Evolutionary conservation across 2,329 filamentous ascomycete genomes (phyloP).

Genomic region (Microsporum ferrugineum): DNA sequence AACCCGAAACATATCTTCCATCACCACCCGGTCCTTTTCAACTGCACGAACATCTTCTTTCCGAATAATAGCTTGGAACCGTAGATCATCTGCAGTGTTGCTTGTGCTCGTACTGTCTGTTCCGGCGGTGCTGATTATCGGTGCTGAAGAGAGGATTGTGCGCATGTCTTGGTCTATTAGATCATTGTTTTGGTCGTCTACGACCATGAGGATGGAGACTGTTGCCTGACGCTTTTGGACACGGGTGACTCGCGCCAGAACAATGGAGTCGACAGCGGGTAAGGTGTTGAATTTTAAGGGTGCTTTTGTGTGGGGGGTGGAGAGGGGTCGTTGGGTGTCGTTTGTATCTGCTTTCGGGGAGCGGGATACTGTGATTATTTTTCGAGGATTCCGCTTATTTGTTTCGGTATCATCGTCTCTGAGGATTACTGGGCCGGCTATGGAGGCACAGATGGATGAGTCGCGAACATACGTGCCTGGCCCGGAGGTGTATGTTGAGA

Average conservation of each 20-base stretch:
- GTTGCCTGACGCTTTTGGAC: conserved; percentile 76
- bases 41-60: conserved; percentile 87
- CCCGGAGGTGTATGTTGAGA: conserved; percentile 57
- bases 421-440: conserved; percentile 60
- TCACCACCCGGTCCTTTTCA: conserved; percentile 88
- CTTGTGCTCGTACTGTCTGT: conserved; percentile 25
- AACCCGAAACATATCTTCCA: conserved; percentile 81
- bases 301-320: conserved; percentile 12
- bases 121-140: conserved; percentile 4
- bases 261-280: conserved; percentile 66
- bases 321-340: conserved; percentile 13
- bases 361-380: conserved; percentile 20
- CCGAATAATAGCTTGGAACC: conserved; percentile 72
- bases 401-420: conserved; percentile 26
- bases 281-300: conserved; percentile 51
- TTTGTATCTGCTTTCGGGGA: conserved; percentile 17
- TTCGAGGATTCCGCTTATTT: conserved; percentile 15
- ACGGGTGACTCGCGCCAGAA: conserved; percentile 75
- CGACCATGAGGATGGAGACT: conserved; percentile 74
- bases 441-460: conserved; percentile 65
- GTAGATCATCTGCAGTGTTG: conserved; percentile 48
- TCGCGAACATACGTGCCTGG: conserved; percentile 74
- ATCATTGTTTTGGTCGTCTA: conserved; percentile 35
- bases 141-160: conserved; percentile 27
- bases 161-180: conserved; percentile 21